phyloP scores from a whole-genome alignment of 805 yeast genomes.

The Zygosaccharomyces bisporus region DNA sequence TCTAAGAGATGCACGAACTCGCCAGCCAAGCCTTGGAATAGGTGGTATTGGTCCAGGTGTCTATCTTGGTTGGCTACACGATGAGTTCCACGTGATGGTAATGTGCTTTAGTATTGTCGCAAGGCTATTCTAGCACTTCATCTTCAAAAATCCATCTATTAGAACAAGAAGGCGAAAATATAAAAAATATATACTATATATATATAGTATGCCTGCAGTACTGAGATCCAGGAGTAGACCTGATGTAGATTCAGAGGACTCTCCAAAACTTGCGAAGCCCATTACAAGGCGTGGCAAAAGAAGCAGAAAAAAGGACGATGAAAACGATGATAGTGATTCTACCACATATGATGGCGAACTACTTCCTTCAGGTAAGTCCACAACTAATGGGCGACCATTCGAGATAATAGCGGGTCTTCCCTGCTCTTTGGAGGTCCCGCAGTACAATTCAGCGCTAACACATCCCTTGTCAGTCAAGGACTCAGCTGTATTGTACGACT shows the following conservation, averaged over 20 bases:
- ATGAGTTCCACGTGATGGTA: conserved; percentile 5
- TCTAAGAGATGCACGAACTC: background rate
- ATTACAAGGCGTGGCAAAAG: conserved; percentile 11
- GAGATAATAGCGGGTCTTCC: conserved; percentile 65
- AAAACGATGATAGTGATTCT: conserved; percentile 12
- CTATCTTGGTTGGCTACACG: background rate
- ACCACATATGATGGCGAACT: conserved; percentile 11
- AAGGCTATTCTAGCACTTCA: background rate
- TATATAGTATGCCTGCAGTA: conserved; percentile 13
- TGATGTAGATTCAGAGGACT: conserved; percentile 7
- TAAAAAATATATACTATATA: background rate
- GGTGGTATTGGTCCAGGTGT: background rate
- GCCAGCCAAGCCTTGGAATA: too few species aligned
- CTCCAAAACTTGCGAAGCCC: conserved; percentile 4
- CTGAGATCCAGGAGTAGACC: conserved; percentile 13
- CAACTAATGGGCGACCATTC: conserved; percentile 49
- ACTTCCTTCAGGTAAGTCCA: conserved; percentile 9
- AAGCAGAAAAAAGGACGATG: conserved; percentile 21
- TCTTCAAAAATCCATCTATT: background rate
- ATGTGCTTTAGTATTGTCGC: background rate
- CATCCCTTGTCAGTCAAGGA: conserved; percentile 69
- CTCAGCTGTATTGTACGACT: conserved; percentile 64
- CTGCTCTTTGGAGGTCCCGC: conserved; percentile 56
- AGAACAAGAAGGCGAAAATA: background rate
- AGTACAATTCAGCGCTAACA: conserved; percentile 49